Evolutionary conservation across 2,329 filamentous ascomycete genomes (phyloP).

Genomic region (Ceratocystis papillata): DNA sequence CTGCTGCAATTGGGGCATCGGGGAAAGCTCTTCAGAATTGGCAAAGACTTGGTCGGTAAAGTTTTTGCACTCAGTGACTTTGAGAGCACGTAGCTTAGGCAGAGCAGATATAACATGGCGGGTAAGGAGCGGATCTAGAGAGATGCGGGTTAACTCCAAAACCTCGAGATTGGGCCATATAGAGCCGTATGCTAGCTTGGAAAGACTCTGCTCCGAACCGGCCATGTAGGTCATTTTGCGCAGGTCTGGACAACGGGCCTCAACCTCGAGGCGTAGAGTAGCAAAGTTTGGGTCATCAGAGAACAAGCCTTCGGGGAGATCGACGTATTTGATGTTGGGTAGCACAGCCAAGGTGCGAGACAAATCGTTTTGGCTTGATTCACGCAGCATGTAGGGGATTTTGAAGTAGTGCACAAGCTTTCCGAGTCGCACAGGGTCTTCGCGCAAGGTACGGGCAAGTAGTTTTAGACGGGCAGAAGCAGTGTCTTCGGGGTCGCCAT

Average conservation of each 20-base stretch:
- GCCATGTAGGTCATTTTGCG: conserved; percentile 78
- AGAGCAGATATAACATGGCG: conserved; percentile 61
- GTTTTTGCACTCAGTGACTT: conserved; percentile 56
- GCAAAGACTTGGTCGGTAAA: conserved; percentile 70
- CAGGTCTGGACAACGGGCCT: conserved; percentile 70
- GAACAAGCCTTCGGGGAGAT: conserved; percentile 81
- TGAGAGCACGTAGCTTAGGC: conserved; percentile 58
- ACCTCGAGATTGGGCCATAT: conserved; percentile 63
- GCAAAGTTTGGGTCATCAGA: conserved; percentile 65
- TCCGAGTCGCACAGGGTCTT: conserved; percentile 59
- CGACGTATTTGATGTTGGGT: conserved; percentile 77
- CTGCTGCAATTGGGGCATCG: conserved; percentile 63
- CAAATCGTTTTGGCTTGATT: conserved; percentile 72
- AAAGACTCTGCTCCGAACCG: conserved; percentile 68
- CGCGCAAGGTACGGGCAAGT: conserved; percentile 70
- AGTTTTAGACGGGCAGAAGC: conserved; percentile 65
- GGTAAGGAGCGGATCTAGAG: conserved; percentile 59
- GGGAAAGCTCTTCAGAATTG: conserved; percentile 52
- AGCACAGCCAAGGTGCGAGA: conserved; percentile 76
- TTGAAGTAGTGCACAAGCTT: conserved; percentile 67
- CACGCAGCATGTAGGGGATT: conserved; percentile 87
- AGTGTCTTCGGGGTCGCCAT: conserved; percentile 70
- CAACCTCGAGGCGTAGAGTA: conserved; percentile 70
- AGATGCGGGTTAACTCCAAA: conserved; percentile 56
- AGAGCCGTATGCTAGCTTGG: conserved; percentile 53